Conservation (phyloP, 352 stramenopile genomes). For the Pseudoperonospora humuli region DNA sequence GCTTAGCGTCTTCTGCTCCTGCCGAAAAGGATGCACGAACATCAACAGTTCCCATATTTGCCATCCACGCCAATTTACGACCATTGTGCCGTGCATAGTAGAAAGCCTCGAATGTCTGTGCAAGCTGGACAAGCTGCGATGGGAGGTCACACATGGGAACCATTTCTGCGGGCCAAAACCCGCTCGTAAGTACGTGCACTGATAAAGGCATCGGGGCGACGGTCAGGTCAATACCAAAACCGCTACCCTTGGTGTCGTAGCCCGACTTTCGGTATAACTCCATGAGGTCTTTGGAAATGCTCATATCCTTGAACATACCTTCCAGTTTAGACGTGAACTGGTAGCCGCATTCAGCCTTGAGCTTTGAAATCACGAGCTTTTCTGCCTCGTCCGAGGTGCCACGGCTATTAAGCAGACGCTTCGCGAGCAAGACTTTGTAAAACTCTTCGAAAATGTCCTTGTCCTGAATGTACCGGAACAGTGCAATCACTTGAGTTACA, state of each 20-base stretch:
- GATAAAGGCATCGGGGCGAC: conserved; percentile 29
- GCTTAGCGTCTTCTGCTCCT: conserved; percentile 37
- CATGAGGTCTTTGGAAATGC: conserved; percentile 96
- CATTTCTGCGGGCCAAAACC: conserved; percentile 83
- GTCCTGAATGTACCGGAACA: conserved; percentile 94
- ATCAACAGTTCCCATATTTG: conserved; percentile 89
- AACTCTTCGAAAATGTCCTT: conserved; percentile 99
- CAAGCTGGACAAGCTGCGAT: conserved; percentile 60
- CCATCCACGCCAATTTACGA: conserved; percentile 93
- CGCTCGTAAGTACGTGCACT: conserved; percentile 79
- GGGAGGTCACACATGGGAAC: conserved; percentile 85
- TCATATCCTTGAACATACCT: conserved; percentile 99
- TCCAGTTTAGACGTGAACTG: conserved; percentile 99
- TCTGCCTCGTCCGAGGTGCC: conserved; percentile 83
- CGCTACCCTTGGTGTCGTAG: conserved; percentile 12
- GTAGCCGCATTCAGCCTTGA: conserved; percentile 98
- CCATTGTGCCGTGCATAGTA: conserved; percentile 93
- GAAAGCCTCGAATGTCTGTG: conserved; percentile 88
- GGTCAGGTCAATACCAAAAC: conserved; percentile 12
- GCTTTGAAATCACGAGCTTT: conserved; percentile 93
- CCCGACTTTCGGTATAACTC: conserved; percentile 72
- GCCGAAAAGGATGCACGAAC: conserved; percentile 86
- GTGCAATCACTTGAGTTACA: conserved; percentile 92
- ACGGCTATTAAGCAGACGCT: conserved; percentile 87
- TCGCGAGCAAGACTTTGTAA: conserved; percentile 97